Base-by-base conservation (phyloP, 2,329 filamentous ascomycete species). In the Ilyonectria mors-panacis region DNA sequence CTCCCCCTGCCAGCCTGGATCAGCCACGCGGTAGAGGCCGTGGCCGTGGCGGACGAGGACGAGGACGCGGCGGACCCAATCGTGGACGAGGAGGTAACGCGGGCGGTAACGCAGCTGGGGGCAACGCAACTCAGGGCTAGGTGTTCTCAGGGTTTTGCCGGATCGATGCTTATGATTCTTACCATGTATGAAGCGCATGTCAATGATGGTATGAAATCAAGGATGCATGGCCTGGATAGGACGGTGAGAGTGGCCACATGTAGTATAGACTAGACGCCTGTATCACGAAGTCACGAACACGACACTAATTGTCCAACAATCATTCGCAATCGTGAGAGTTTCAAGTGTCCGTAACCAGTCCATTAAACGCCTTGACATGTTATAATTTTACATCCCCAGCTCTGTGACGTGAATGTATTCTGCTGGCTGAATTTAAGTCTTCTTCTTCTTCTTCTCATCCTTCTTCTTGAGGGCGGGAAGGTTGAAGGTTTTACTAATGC, bases 381-480 rank as follows among this genome's bases (percentile, higher is more conserved):
- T 61, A 65, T 57, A 56, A 30, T 66, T 59, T 23, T 35, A 59
- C 64, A 54, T 28, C 33, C 26, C 33, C 53, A 47, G 21, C 33
- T 58, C 8, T 6, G 21, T 44, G 48, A 35, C 56, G 5, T 13
- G 23, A 19, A 26, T 51, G 55, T 66, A 17, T n/a, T 37, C 17
- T 30, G 17, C 19, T 60, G 9, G 26, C 19, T 19, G 28, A 23
- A 17, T 10, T 55, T 75, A 77, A 39, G 61, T 58, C 47, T 63
- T 69, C 63, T 70, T 76, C 60, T 60, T 59, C 44, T 73, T 69
- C 35, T 63, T 45, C 2, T 70, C 28, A 28, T 80, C 63, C 53
- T 66, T 92, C 26, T 81, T 84, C 84, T 93, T 93, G 67, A 94
- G 74, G 35, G 85, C 84, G 0, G 93, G 93, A 70, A 95, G 84